phyloP scores from a whole-genome alignment of 2,329 filamentous ascomycete genomes.

The Aureobasidium zeae region DNA sequence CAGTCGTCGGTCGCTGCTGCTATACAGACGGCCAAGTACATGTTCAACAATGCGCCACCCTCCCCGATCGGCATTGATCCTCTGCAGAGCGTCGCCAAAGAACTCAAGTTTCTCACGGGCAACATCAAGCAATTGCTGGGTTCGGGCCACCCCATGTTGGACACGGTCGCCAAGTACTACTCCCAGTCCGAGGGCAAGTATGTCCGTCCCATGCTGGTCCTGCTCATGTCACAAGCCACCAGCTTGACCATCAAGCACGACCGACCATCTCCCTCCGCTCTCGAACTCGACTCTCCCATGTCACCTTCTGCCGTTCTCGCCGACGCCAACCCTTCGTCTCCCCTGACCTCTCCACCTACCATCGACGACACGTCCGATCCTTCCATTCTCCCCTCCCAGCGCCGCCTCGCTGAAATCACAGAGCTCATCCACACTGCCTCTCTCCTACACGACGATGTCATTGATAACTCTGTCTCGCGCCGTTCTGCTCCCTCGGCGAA shows the following conservation, averaged over 20 bases:
- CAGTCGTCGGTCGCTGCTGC: conserved; percentile 63
- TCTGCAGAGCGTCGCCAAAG: conserved; percentile 80
- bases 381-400: conserved; percentile 84
- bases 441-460: conserved; percentile 94
- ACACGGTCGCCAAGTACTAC: conserved; percentile 96
- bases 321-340: conserved; percentile 68
- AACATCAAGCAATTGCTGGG: conserved; percentile 90
- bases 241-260: conserved; percentile 61
- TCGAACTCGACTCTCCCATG: conserved; percentile 51
- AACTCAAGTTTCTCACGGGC: conserved; percentile 90
- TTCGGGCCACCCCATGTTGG: conserved; percentile 86
- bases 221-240: conserved; percentile 93
- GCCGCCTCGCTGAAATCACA: conserved; percentile 88
- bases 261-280: conserved; percentile 23
- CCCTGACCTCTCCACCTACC: conserved; percentile 43
- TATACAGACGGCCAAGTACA: conserved; percentile 56
- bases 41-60: conserved; percentile 57
- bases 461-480: conserved; percentile 80
- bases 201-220: conserved; percentile 83
- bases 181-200: conserved; percentile 95
- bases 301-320: conserved; percentile 55
- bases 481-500: conserved; percentile 83
- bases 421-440: conserved; percentile 97
- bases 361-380: conserved; percentile 38
- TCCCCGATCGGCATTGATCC: conserved; percentile 72